Evolutionary conservation across 2,329 filamentous ascomycete species (phyloP).

Genomic region (Pseudofabraea citricarpa): DNA sequence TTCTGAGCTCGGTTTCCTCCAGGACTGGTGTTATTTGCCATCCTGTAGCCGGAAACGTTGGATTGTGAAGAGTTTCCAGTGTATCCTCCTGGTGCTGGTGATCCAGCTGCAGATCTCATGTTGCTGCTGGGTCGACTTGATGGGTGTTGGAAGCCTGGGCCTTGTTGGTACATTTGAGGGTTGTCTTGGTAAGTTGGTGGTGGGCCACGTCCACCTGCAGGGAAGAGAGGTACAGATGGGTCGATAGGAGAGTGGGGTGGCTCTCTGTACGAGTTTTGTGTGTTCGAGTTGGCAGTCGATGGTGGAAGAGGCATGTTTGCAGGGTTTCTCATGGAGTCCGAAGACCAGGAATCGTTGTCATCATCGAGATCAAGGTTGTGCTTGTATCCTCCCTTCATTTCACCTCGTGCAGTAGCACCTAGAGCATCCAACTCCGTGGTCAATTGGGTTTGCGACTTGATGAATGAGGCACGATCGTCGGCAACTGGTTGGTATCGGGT

Average conservation of each 20-base stretch:
- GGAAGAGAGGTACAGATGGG: slow-evolving; percentile 47
- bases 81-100: slow-evolving; percentile 17
- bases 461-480: slow-evolving; percentile 92
- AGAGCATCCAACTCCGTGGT: slow-evolving; percentile 88
- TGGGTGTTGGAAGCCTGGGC: slow-evolving; percentile 21
- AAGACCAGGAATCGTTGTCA: slow-evolving; percentile 64
- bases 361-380: slow-evolving; percentile 63
- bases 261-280: slow-evolving; percentile 23
- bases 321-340: slow-evolving; percentile 46
- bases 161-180: slow-evolving; percentile 16
- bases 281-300: slow-evolving; percentile 23
- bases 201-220: slow-evolving; percentile 29
- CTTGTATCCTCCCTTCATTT: slow-evolving; percentile 57
- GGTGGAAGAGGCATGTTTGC: slow-evolving; percentile 29
- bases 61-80: slow-evolving; percentile 29
- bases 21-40: slow-evolving; percentile 36
- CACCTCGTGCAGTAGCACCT: slow-evolving; percentile 82
- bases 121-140: slow-evolving; percentile 12
- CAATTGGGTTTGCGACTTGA: slow-evolving; percentile 88
- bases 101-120: slow-evolving; percentile 13
- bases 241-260: slow-evolving; percentile 42
- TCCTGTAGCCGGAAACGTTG: slow-evolving; percentile 30
- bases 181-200: slow-evolving; percentile 26
- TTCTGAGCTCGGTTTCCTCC: slow-evolving; percentile 35
- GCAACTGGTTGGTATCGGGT: slow-evolving; percentile 94